phyloP scores from a whole-genome alignment of 805 yeast species.

The Candida alai region DNA sequence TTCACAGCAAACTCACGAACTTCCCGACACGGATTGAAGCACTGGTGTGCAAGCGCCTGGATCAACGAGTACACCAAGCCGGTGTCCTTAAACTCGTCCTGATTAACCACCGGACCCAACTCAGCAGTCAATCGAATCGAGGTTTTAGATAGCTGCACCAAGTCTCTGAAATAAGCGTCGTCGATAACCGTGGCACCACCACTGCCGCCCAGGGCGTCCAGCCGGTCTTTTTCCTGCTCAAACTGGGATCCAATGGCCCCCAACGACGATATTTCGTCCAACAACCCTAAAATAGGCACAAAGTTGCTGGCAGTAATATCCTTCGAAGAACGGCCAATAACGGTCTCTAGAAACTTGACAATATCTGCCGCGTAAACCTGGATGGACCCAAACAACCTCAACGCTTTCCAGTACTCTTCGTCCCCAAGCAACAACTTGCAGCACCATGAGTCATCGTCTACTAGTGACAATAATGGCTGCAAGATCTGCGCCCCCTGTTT shows the following conservation, averaged over 20 bases:
- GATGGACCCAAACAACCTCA: conserved; percentile 46
- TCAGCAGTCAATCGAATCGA: conserved; percentile 61
- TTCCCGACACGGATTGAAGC: conserved; percentile 83
- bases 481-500: conserved; percentile 43
- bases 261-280: conserved; percentile 77
- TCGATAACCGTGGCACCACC: conserved; percentile 7
- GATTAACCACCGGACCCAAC: conserved; percentile 36
- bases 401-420: conserved; percentile 50
- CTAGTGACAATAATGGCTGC: conserved; percentile 48
- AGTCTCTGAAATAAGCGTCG: conserved; percentile 47
- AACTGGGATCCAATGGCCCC: conserved; percentile 77
- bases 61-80: conserved; percentile 55
- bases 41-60: conserved; percentile 84
- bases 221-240: conserved; percentile 58
- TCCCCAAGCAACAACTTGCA: conserved; percentile 29
- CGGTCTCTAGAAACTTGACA: conserved; percentile 43
- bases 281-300: conserved; percentile 61
- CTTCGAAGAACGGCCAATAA: conserved; percentile 29
- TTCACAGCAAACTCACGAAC: conserved; percentile 63
- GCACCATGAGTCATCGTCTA: conserved; percentile 44
- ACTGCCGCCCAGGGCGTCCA: conserved; percentile 25
- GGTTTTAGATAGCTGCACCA: conserved; percentile 55
- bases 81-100: conserved; percentile 30
- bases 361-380: conserved; percentile 41
- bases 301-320: conserved; percentile 49